These are phyloP conservation scores for Linderina pennispora DNA, from an alignment of 192 early-diverging fungal genomes.

Conservation along the genomic window DNA sequence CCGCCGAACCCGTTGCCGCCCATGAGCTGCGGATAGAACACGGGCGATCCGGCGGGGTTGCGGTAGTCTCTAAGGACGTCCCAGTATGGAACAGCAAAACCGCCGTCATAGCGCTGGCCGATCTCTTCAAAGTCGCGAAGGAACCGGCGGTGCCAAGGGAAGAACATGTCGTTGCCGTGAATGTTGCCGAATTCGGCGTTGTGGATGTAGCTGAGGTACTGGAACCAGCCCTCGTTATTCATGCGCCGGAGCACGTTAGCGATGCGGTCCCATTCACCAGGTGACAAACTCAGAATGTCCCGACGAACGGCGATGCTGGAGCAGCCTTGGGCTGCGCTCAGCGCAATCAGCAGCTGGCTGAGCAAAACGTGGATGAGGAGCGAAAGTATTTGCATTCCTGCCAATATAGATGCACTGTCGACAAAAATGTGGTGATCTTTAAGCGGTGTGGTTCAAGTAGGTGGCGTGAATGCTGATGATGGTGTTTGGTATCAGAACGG, in stretches of 20 bases:
- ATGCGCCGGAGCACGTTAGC: conserved; percentile 28
- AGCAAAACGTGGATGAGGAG: conserved; percentile 2
- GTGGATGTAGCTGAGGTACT: conserved; percentile 36
- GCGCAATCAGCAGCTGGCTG: conserved; percentile 8
- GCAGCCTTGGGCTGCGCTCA: conserved; percentile 28
- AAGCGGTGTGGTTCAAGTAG: too few species aligned
- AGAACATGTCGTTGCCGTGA: conserved; percentile 48
- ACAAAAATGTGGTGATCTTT: too few species aligned
- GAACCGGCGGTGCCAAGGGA: conserved; percentile 52
- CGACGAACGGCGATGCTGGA: conserved; percentile 16
- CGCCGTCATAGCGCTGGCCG: conserved; percentile 40
- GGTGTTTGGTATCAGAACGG: too few species aligned
- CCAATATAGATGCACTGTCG: too few species aligned
- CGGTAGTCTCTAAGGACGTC: conserved; percentile 53
- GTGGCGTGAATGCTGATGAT: too few species aligned
- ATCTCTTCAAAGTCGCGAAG: conserved; percentile 47
- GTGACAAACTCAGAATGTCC: conserved; percentile 32
- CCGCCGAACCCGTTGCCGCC: conserved; percentile 41
- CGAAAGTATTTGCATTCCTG: too few species aligned
- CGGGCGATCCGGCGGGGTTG: conserved; percentile 33
- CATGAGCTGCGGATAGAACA: conserved; percentile 22
- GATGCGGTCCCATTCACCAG: conserved; percentile 32
- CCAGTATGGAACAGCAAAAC: conserved; percentile 53
- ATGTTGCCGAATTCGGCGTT: conserved; percentile 39
- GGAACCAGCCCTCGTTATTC: conserved; percentile 41